A percentile compares a stretch with the other conserved stretches of the same genome.
These are phyloP conservation scores for Blastobotrys chiropterorum DNA, from an alignment of 805 yeast species.

Conservation along the genomic window DNA sequence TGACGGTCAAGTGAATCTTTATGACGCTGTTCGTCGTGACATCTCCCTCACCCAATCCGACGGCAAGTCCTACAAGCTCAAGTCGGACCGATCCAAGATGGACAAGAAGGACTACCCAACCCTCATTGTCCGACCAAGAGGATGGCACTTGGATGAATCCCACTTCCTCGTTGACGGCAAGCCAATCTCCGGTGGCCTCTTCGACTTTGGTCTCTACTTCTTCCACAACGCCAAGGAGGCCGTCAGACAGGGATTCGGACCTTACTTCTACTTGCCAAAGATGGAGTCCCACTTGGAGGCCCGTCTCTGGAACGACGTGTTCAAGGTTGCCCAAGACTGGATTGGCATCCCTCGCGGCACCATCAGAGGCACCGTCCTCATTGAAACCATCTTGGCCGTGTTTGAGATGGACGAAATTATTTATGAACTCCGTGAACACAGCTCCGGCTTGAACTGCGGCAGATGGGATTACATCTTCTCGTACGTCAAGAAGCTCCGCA, in stretches of 20 bases:
- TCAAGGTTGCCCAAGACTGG: conserved; percentile 59
- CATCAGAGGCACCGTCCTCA: conserved; percentile 64
- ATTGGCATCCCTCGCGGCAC: conserved; percentile 60
- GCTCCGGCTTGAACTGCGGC: conserved; percentile 69
- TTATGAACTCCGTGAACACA: conserved; percentile 64
- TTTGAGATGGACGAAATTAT: conserved; percentile 77
- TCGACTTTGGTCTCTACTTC: conserved; percentile 66
- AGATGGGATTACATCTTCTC: conserved; percentile 75
- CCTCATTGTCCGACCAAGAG: conserved; percentile 51
- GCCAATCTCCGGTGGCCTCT: conserved; percentile 59
- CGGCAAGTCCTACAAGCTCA: conserved; percentile 45
- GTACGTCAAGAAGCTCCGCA: conserved; percentile 59
- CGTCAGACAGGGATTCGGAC: conserved; percentile 54
- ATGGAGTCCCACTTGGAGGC: conserved; percentile 76
- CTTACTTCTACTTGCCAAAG: conserved; percentile 68
- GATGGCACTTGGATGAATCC: conserved; percentile 68
- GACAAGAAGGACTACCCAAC: conserved; percentile 45
- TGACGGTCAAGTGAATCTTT: conserved; percentile 64
- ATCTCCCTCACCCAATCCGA: conserved; percentile 36
- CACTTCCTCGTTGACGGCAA: conserved; percentile 62
- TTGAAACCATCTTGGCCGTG: conserved; percentile 67
- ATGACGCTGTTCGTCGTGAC: conserved; percentile 59
- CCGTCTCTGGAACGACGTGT: conserved; percentile 67
- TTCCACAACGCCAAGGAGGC: conserved; percentile 62
- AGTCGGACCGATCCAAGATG: conserved; percentile 37